Evolutionary conservation across 1,139 yeast species (phyloP).

Genomic region (Hansenula sp.): DNA sequence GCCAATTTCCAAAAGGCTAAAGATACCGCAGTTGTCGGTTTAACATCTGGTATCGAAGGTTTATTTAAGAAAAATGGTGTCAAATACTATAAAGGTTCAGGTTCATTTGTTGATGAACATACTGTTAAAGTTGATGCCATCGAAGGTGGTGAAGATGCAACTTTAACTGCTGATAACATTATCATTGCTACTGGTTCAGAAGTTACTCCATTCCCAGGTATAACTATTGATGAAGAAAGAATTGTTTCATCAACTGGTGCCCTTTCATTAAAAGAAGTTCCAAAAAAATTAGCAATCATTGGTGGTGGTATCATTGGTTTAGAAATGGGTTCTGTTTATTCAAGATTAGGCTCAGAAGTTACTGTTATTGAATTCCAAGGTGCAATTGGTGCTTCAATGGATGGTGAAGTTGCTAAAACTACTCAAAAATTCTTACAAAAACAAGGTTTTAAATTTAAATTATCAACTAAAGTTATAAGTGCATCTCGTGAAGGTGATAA

Average conservation of each 20-base stretch:
- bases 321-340: conserved; percentile 98
- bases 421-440: conserved; percentile 86
- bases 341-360: conserved; percentile 93
- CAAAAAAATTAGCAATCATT: conserved; percentile 87
- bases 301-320: conserved; percentile 99
- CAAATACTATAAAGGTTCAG: conserved; percentile 90
- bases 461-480: conserved; percentile 84
- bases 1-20: conserved; percentile 85
- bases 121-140: conserved; percentile 76
- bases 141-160: conserved; percentile 72
- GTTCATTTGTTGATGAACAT: conserved; percentile 81
- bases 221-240: conserved; percentile 93
- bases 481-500: conserved; percentile 86
- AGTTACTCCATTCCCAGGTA: conserved; percentile 98
- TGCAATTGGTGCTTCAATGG: conserved; percentile 96
- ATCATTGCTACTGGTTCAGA: conserved; percentile 99
- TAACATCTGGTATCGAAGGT: conserved; percentile 92
- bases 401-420: conserved; percentile 85
- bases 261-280: conserved; percentile 76
- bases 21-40: conserved; percentile 81
- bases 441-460: conserved; percentile 93
- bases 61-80: conserved; percentile 95
- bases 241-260: conserved; percentile 97
- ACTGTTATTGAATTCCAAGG: conserved; percentile 89
- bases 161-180: conserved; percentile 75